Conservation (phyloP, 495 filamentous ascomycete species). For the Xylaria flabelliformis region DNA sequence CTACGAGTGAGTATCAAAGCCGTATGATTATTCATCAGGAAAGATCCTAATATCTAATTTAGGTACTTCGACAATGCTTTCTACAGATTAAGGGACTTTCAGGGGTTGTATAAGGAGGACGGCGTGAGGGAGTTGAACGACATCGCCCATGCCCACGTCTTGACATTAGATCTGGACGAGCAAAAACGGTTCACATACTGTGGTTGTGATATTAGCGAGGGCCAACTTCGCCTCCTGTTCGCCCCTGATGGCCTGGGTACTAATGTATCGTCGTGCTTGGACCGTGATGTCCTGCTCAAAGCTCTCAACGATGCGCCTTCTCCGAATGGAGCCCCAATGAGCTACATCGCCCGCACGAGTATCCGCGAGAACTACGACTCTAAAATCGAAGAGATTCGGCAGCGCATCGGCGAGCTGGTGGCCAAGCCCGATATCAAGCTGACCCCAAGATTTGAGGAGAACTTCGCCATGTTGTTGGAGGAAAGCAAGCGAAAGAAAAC, state of each 20-base stretch:
- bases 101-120: conserved; percentile 40
- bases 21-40: not conserved
- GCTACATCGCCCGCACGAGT: conserved; percentile 50
- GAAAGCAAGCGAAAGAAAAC: conserved; percentile 35
- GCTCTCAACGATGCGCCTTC: conserved; percentile 53
- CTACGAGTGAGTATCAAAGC: conserved; percentile 42
- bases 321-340: conserved; percentile 41
- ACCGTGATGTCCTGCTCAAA: conserved; percentile 42
- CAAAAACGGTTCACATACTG: conserved; percentile 50
- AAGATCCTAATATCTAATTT: not conserved
- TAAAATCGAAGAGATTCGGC: conserved; percentile 42
- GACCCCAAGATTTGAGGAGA: conserved; percentile 54
- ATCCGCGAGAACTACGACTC: conserved; percentile 55
- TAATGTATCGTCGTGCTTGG: conserved; percentile 51
- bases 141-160: conserved; percentile 49
- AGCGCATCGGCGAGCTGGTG: conserved; percentile 48
- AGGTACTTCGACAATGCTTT: conserved; percentile 53
- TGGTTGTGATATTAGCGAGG: conserved; percentile 53
- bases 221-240: conserved; percentile 57
- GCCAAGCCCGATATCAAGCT: conserved; percentile 49
- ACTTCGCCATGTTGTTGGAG: conserved; percentile 53
- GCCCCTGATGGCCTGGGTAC: conserved; percentile 47
- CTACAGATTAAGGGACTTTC: conserved; percentile 48
- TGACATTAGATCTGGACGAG: conserved; percentile 56
- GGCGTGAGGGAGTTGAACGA: conserved; percentile 56